Base-by-base conservation (phyloP, 176 grass and related monocot genomes). In the Puccinellia tenuiflora region DNA sequence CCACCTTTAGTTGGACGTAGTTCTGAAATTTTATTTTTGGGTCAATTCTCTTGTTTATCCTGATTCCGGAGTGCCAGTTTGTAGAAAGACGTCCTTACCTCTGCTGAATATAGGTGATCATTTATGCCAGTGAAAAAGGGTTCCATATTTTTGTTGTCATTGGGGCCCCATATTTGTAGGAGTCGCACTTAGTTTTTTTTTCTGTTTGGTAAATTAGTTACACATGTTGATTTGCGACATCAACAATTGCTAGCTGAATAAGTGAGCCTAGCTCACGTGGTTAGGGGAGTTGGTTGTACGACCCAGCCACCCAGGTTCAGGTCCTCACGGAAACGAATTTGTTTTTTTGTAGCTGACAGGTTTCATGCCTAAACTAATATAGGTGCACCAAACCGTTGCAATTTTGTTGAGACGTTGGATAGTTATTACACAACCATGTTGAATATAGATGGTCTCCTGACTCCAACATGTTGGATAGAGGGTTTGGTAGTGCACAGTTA, bases 1-100 rank as follows among this genome's bases (percentile, higher is more conserved):
- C 68, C 53, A 81, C 30, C 35, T 85, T 81, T 59, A 45, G 15
- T 7, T 82, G 17, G 38, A 60, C 76, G 68, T 73, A 47, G 16
- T 59, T 30, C 25, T 35, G 37, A 24, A n/a, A n/a, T n/a, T n/a
- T n/a, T n/a, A n/a, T n/a, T n/a, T n/a, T 22, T 91, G 64, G 45
- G 30, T 21, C 37, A 57, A 18, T 66, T 12, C 33, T 73, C 9
- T 30, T 66, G 40, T 43, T 40, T 65, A 50, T 81, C 56, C 17
- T 66, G 38, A 69, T 69, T 69, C 67, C n/a, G 42, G 37, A 43
- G 67, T 40, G 38, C 37, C 21, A 6, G 21, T 43, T 22, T 42
- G 11, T 69, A 15, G 20, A 25, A 25, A 69, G 37, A 42, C 12
- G 2, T 42, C 67, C 39, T 69, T 69, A 42, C 66, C 35, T 13